Conservation (phyloP, 2,329 filamentous ascomycete species). For the Scytalidium sp. region DNA sequence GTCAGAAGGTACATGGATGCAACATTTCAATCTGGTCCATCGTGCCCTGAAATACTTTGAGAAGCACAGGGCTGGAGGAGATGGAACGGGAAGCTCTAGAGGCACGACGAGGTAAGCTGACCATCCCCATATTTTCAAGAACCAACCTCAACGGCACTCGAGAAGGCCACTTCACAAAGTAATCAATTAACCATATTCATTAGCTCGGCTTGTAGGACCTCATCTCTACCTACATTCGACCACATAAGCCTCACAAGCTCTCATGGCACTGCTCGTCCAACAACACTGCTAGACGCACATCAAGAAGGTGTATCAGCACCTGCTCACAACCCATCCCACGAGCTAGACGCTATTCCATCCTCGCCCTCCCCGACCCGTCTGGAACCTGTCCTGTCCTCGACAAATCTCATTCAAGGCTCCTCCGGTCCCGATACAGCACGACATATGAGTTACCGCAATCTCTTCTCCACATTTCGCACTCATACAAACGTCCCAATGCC, state of each 20-base stretch:
- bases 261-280: neutral
- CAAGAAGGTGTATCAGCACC: neutral
- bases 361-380: neutral
- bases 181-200: neutral
- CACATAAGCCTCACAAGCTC: conserved; percentile 3
- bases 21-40: conserved; percentile 19
- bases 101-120: too few species aligned
- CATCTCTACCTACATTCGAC: conserved; percentile 7
- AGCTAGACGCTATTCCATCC: neutral
- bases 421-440: neutral
- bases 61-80: conserved; percentile 6
- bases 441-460: neutral
- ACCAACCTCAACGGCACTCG: too few species aligned
- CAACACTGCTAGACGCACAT: neutral
- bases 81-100: conserved; percentile 5
- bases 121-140: too few species aligned
- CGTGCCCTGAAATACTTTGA: conserved; percentile 22
- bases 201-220: neutral
- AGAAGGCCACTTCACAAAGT: neutral
- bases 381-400: neutral
- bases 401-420: neutral
- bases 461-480: conserved; percentile 18
- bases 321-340: conserved; percentile 1
- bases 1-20: conserved; percentile 5
- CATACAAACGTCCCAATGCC: conserved; percentile 17